phyloP scores from a whole-genome alignment of 2,329 filamentous ascomycete species.

The Sarocladium oryzae region DNA sequence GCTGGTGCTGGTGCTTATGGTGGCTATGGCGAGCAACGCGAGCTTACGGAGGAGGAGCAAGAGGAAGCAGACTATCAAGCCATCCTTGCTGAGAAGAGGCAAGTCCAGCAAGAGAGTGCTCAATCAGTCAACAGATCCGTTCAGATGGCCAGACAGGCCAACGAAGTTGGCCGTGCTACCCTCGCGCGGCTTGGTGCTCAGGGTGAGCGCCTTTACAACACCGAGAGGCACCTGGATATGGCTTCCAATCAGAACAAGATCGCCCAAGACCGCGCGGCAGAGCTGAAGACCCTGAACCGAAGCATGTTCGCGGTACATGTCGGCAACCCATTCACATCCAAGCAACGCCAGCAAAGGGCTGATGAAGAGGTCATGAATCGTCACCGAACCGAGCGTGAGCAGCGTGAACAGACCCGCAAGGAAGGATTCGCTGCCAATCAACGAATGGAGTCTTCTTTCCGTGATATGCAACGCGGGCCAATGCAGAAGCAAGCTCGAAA shows the following conservation, averaged over 20 bases:
- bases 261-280: slow-evolving; percentile 72
- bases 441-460: slow-evolving; percentile 47
- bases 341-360: slow-evolving; percentile 53
- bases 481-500: slow-evolving; percentile 26
- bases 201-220: slow-evolving; percentile 74
- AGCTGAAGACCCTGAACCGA: slow-evolving; percentile 78
- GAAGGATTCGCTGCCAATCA: slow-evolving; percentile 45
- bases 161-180: slow-evolving; percentile 59
- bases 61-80: slow-evolving; percentile 66
- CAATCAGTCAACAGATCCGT: slow-evolving; percentile 32
- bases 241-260: slow-evolving; percentile 69
- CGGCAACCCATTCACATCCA: slow-evolving; percentile 69
- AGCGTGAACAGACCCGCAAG: slow-evolving; percentile 54
- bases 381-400: slow-evolving; percentile 57
- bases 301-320: slow-evolving; percentile 89
- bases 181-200: slow-evolving; percentile 70
- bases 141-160: slow-evolving; percentile 36
- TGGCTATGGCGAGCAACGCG: slow-evolving; percentile 61
- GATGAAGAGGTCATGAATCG: slow-evolving; percentile 66
- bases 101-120: slow-evolving; percentile 71
- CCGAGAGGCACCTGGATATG: slow-evolving; percentile 75
- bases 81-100: slow-evolving; percentile 44
- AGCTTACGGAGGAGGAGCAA: slow-evolving; percentile 75
- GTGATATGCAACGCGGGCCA: slow-evolving; percentile 27
- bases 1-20: slow-evolving; percentile 29